Conservation (phyloP, 1,284 basidiomycete species). For the Ceratobasidium sp. region DNA sequence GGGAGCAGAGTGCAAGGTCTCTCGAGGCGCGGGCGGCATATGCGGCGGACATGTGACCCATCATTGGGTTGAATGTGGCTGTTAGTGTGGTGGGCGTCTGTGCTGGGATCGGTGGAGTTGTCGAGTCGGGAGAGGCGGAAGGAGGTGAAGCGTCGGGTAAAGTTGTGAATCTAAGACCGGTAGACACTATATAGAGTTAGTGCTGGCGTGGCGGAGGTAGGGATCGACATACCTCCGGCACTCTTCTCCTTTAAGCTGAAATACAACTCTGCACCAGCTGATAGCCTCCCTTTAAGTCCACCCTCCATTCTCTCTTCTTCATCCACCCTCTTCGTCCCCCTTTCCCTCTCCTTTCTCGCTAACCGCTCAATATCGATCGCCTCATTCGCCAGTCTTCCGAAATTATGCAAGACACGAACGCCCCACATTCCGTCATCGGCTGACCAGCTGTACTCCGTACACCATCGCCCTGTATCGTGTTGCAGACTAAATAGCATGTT, state of each 20-base stretch:
- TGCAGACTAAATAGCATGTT: constrained; percentile 89
- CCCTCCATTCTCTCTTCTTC: constrained; percentile 90
- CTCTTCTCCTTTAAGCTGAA: constrained; percentile 91
- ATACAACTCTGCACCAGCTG: constrained; percentile 92
- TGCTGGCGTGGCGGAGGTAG: background rate
- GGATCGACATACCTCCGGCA: constrained; percentile 72
- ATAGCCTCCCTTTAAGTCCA: constrained; percentile 85
- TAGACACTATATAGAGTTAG: constrained; percentile 68
- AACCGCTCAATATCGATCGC: constrained; percentile 36
- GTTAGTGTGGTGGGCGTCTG: constrained; percentile 93
- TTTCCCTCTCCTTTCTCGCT: constrained; percentile 28
- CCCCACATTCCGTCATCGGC: constrained; percentile 94
- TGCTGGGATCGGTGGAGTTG: constrained; percentile 53
- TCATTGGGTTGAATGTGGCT: constrained; percentile 93
- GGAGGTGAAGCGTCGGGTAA: constrained; percentile 76
- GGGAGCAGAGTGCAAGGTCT: constrained; percentile 85
- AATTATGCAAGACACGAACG: constrained; percentile 88
- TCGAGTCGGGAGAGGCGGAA: constrained; percentile 54
- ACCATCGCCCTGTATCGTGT: constrained; percentile 90
- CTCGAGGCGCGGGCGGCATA: constrained; percentile 87
- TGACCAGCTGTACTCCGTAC: constrained; percentile 93
- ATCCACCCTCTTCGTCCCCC: constrained; percentile 69
- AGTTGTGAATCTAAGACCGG: constrained; percentile 90
- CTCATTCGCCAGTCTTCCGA: constrained; percentile 65
- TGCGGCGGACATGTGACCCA: constrained; percentile 89